Evolutionary conservation across 2,329 filamentous ascomycete genomes (phyloP).

Genomic region (Coleophoma crateriformis): DNA sequence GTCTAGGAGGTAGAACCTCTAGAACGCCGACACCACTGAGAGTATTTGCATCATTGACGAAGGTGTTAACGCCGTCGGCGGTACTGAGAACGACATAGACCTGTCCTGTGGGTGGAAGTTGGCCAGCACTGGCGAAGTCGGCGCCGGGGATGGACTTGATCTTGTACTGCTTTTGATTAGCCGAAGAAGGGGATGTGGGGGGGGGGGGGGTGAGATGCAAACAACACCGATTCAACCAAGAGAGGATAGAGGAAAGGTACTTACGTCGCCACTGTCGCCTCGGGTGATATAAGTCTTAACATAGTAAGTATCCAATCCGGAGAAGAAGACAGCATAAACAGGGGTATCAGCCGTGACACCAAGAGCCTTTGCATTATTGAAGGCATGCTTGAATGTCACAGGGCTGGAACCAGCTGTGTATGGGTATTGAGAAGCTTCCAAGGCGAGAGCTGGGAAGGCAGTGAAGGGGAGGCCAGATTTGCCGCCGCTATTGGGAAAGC

Average conservation of each 20-base stretch:
- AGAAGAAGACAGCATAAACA: constrained; percentile 22
- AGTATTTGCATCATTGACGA: constrained; percentile 30
- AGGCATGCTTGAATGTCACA: constrained; percentile 16
- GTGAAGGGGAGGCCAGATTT: constrained; percentile 52
- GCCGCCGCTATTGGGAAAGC: constrained; percentile 38
- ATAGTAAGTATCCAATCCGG: constrained; percentile 22
- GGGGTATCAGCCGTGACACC: constrained; percentile 6
- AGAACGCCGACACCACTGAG: constrained; percentile 32
- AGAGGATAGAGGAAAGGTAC: background rate
- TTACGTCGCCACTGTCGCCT: constrained; percentile 13
- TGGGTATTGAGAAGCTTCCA: constrained; percentile 14
- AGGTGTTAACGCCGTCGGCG: constrained; percentile 24
- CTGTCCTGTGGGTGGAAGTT: constrained; percentile 26
- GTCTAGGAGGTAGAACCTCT: constrained; percentile 18
- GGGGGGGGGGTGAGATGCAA: background rate
- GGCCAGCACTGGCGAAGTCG: background rate
- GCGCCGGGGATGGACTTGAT: background rate
- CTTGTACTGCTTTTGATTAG: background rate
- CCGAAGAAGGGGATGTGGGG: background rate
- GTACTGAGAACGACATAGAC: constrained; percentile 33
- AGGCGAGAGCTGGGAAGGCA: constrained; percentile 48
- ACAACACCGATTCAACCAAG: background rate
- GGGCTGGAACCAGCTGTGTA: constrained; percentile 12
- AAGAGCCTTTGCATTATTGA: constrained; percentile 12
- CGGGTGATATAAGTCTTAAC: constrained; percentile 6